These are phyloP conservation scores for Vairimorpha apis DNA, from an alignment of 371 early-diverging fungal species.

Conservation along the genomic window DNA sequence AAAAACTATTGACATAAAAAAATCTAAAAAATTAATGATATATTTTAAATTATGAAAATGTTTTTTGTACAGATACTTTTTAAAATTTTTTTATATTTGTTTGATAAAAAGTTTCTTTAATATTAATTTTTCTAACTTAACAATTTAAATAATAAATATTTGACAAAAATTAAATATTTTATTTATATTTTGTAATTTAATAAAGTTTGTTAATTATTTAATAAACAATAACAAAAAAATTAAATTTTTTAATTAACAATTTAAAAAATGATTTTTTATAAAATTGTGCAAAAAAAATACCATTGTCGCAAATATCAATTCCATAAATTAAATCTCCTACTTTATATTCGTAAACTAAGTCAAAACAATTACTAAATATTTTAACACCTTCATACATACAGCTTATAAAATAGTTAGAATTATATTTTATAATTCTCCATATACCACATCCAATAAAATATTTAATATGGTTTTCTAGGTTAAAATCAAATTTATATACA, in stretches of 20 bases:
- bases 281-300: slow-evolving; percentile 29
- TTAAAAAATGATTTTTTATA: slow-evolving; percentile 15
- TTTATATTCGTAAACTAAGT: slow-evolving; percentile 2
- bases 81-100: no score
- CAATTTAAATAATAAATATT: no score
- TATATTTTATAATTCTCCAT: slow-evolving; percentile 38
- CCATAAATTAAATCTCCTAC: slow-evolving; percentile 36
- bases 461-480: slow-evolving; percentile 2
- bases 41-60: no score
- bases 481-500: slow-evolving; percentile 22
- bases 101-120: no score
- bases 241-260: neutral
- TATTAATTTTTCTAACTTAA: no score
- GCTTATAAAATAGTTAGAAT: neutral
- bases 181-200: no score
- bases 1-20: no score
- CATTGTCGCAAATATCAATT: neutral
- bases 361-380: slow-evolving; percentile 19
- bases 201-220: neutral
- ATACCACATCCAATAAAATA: slow-evolving; percentile 25
- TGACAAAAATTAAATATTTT: no score
- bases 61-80: no score
- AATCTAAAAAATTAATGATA: no score
- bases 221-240: neutral
- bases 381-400: slow-evolving; percentile 54